These are phyloP conservation scores for Paratrypanosoma confusum DNA, from an alignment of 208 protist species.

Conservation along the genomic window DNA sequence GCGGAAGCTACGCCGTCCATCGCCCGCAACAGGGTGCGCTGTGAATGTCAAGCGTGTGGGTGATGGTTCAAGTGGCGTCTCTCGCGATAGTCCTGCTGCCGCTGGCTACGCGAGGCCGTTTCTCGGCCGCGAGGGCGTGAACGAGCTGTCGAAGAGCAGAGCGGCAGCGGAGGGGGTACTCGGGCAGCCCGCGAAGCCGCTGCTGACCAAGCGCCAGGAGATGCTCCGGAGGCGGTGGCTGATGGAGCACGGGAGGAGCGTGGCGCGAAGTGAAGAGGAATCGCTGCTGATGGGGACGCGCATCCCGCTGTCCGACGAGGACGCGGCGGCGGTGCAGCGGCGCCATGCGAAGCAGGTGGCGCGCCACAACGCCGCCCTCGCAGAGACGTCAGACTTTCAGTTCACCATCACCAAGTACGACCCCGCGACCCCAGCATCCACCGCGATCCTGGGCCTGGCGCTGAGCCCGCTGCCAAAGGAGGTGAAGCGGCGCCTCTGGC, in stretches of 20 bases:
- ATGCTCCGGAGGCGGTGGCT: slow-evolving; percentile 60
- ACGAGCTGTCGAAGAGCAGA: neutral
- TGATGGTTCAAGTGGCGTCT: neutral
- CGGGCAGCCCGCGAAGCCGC: neutral
- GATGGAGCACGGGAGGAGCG: slow-evolving; percentile 11
- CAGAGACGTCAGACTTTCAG: slow-evolving; percentile 12
- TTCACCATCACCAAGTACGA: no score
- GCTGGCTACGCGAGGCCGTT: neutral
- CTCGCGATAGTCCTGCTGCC: neutral
- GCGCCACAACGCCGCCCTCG: slow-evolving; percentile 11
- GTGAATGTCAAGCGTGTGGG: neutral
- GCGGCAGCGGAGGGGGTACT: neutral
- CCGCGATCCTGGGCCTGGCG: slow-evolving; percentile 33
- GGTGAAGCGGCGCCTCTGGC: slow-evolving; percentile 54
- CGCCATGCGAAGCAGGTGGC: slow-evolving; percentile 12
- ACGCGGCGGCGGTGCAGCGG: slow-evolving; percentile 19
- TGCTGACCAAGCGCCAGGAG: neutral
- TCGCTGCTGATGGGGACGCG: slow-evolving; percentile 28
- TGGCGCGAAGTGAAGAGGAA: slow-evolving; percentile 28
- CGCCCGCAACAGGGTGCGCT: neutral
- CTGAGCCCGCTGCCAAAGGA: slow-evolving; percentile 41
- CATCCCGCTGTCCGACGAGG: slow-evolving; percentile 42
- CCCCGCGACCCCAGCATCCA: no score
- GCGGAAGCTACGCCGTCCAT: neutral
- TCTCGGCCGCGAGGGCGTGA: slow-evolving; percentile 1